Evolutionary conservation across 352 stramenopile genomes (phyloP).

Genomic region (Blastocystis sp.): DNA sequence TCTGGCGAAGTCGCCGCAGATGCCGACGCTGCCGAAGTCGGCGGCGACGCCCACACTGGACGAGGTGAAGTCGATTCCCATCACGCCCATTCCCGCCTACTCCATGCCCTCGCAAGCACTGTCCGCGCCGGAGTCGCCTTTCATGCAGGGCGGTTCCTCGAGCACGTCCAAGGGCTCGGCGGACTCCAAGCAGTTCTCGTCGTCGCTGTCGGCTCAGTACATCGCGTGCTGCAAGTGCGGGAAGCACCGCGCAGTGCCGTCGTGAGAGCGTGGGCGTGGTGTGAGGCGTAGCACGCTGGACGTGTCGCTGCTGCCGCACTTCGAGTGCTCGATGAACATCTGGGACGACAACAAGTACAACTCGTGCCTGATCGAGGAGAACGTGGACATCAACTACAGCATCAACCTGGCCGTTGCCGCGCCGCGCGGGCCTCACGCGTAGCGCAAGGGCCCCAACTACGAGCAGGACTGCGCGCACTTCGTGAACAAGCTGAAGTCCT

Average conservation of each 20-base stretch:
- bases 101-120: background rate
- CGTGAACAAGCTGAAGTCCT: conserved; percentile 61
- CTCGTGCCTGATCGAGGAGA: conserved; percentile 36
- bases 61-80: background rate
- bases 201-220: conserved; percentile 42
- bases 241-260: conserved; percentile 53
- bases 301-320: conserved; percentile 41
- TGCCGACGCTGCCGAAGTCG: background rate
- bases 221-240: conserved; percentile 64
- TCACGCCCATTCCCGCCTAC: conserved; percentile 10
- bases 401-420: conserved; percentile 20
- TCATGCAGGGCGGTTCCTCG: background rate
- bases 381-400: conserved; percentile 63
- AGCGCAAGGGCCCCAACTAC: conserved; percentile 61
- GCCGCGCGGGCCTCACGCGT: background rate
- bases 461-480: conserved; percentile 62
- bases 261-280: background rate
- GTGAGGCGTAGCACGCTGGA: conserved; percentile 54
- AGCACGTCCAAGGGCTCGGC: background rate
- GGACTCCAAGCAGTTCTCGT: background rate
- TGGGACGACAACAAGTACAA: conserved; percentile 69
- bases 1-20: background rate
- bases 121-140: background rate
- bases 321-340: conserved; percentile 67
- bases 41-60: background rate